Conservation (phyloP, 129 eudicot genomes). For the Tagetes erecta region DNA sequence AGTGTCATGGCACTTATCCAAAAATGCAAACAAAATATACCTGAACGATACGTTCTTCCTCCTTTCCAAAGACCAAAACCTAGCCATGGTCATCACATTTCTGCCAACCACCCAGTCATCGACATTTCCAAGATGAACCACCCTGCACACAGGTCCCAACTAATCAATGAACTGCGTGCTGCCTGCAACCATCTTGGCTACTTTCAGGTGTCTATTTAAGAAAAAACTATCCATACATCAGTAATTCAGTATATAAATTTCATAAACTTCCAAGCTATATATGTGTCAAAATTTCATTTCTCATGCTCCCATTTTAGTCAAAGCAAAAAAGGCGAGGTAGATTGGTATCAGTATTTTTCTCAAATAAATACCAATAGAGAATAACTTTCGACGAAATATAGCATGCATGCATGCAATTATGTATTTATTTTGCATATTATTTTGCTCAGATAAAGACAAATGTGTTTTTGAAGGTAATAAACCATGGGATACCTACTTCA, state of each 20-base stretch:
- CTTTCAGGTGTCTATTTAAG: slow-evolving; percentile 53
- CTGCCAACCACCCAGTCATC: slow-evolving; percentile 43
- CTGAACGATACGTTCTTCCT: slow-evolving; percentile 49
- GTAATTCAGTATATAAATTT: slow-evolving; percentile 1
- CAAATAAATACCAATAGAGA: slow-evolving; percentile 5
- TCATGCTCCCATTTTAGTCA: background rate
- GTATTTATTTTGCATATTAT: background rate
- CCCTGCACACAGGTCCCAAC: slow-evolving; percentile 40
- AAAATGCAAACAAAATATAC: slow-evolving; percentile 44
- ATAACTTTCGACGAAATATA: slow-evolving; percentile 16
- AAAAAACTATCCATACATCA: slow-evolving; percentile 12
- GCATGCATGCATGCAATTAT: slow-evolving; percentile 45
- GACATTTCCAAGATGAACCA: slow-evolving; percentile 48
- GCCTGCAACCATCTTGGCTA: slow-evolving; percentile 68
- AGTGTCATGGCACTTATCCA: slow-evolving; percentile 47
- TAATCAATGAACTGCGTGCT: slow-evolving; percentile 36
- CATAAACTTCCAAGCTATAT: slow-evolving; percentile 26
- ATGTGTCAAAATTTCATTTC: slow-evolving; percentile 13
- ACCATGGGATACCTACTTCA: slow-evolving; percentile 59
- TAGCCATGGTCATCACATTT: slow-evolving; percentile 6
- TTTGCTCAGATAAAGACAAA: slow-evolving; percentile 11
- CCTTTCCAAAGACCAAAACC: slow-evolving; percentile 45
- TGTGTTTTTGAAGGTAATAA: slow-evolving; percentile 51
- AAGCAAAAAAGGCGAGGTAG: slow-evolving; percentile 13
- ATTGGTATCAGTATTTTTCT: background rate